Evolutionary conservation across 1,284 basidiomycete genomes (phyloP).

Genomic region (Puccinia novopanici): DNA sequence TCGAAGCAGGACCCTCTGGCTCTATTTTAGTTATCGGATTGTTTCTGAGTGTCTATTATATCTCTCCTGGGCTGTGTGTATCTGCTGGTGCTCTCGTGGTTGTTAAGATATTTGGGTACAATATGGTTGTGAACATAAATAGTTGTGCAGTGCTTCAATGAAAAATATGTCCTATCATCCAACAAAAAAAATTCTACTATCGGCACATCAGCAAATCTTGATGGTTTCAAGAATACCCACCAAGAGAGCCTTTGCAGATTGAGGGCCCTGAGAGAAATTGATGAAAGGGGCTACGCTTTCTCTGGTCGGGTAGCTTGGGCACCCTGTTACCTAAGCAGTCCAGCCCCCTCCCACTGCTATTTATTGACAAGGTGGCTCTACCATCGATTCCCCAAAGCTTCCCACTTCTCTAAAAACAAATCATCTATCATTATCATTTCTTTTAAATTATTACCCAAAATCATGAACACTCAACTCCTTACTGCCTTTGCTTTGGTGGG

Average conservation of each 20-base stretch:
- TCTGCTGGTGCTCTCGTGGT: not conserved
- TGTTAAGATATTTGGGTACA: not conserved
- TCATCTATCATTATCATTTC: not conserved
- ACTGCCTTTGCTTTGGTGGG: constrained; percentile 14
- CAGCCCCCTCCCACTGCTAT: too few species aligned
- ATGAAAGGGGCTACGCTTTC: too few species aligned
- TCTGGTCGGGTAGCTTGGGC: too few species aligned
- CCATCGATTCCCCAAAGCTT: not conserved
- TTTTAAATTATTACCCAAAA: not conserved
- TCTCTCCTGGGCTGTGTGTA: not conserved
- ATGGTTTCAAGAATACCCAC: too few species aligned
- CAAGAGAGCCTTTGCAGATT: too few species aligned
- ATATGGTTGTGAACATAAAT: too few species aligned
- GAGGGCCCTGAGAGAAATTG: too few species aligned
- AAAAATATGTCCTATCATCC: not conserved
- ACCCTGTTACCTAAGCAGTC: too few species aligned
- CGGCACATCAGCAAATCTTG: too few species aligned
- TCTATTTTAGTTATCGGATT: not conserved
- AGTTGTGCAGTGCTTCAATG: too few species aligned
- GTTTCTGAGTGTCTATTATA: not conserved
- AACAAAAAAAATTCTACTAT: too few species aligned
- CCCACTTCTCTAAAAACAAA: not conserved
- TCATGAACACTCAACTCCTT: constrained; percentile 28
- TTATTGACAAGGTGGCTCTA: too few species aligned
- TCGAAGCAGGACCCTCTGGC: not conserved